These are phyloP conservation scores for Pseudozyma pruni DNA, from an alignment of 1,284 basidiomycete genomes.

Conservation along the genomic window DNA sequence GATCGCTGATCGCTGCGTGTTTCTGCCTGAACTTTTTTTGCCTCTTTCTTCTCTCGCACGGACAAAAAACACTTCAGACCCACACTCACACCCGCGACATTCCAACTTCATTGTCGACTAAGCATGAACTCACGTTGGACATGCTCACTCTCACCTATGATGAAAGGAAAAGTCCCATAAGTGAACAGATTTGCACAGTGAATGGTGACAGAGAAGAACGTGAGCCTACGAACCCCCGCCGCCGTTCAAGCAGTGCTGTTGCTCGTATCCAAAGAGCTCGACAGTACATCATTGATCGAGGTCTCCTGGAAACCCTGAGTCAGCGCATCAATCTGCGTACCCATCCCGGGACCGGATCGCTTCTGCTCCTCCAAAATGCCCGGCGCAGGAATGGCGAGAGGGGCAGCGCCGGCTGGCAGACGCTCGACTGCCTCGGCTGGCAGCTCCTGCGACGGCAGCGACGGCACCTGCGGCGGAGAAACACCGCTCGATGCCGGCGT, in stretches of 20 bases:
- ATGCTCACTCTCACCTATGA: too few species aligned
- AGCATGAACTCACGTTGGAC: too few species aligned
- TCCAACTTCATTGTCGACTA: neutral
- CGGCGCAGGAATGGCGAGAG: slow-evolving; percentile 38
- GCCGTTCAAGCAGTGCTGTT: slow-evolving; percentile 5
- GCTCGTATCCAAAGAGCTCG: slow-evolving; percentile 26
- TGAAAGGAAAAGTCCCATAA: slow-evolving; percentile 2
- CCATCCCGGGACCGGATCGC: slow-evolving; percentile 13
- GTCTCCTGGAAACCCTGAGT: slow-evolving; percentile 30
- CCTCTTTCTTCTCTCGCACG: slow-evolving; percentile 8
- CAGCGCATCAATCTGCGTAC: slow-evolving; percentile 40
- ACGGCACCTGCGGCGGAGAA: slow-evolving; percentile 9
- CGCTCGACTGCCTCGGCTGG: slow-evolving; percentile 15
- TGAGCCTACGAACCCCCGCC: neutral
- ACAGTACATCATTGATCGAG: slow-evolving; percentile 39
- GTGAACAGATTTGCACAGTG: neutral
- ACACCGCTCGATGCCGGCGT: slow-evolving; percentile 16
- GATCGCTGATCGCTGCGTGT: slow-evolving; percentile 6
- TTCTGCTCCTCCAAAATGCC: slow-evolving; percentile 42
- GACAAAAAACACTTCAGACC: slow-evolving; percentile 1
- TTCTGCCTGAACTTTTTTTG: slow-evolving; percentile 4
- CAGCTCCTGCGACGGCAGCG: slow-evolving; percentile 3
- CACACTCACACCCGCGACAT: too few species aligned
- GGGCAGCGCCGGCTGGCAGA: slow-evolving; percentile 43
- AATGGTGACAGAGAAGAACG: slow-evolving; percentile 17